Conservation (phyloP, 306 rosid species). For the Phaseolus lunatus region DNA sequence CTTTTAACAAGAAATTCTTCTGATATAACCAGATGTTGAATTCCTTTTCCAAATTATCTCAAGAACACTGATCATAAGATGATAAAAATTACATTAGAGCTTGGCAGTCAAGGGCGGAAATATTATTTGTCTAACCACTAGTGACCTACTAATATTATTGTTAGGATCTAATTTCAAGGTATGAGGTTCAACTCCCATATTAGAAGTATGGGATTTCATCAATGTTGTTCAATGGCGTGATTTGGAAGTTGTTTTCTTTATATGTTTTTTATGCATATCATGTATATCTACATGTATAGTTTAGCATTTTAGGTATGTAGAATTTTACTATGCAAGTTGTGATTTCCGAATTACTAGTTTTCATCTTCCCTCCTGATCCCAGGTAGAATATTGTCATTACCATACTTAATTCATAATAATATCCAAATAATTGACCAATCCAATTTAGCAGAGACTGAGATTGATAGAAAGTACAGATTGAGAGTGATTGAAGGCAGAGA, state of each 20-base stretch:
- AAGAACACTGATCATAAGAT: background rate
- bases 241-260: no score
- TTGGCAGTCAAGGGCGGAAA: background rate
- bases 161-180: background rate
- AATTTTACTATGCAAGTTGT: no score
- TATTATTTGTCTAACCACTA: background rate
- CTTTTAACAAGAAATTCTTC: background rate
- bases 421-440: no score
- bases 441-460: background rate
- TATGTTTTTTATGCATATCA: no score
- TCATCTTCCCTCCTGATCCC: no score
- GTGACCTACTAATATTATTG: conserved; percentile 3
- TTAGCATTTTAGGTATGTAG: no score
- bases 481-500: background rate
- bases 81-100: background rate
- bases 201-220: background rate
- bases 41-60: background rate
- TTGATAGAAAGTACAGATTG: background rate
- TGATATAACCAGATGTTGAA: background rate
- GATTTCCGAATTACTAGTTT: no score
- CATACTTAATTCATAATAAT: no score
- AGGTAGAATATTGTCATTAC: no score
- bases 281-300: no score
- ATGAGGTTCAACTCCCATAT: background rate
- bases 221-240: background rate